phyloP scores from a whole-genome alignment of 805 yeast genomes.

The Saccharomyces eubayanus region DNA sequence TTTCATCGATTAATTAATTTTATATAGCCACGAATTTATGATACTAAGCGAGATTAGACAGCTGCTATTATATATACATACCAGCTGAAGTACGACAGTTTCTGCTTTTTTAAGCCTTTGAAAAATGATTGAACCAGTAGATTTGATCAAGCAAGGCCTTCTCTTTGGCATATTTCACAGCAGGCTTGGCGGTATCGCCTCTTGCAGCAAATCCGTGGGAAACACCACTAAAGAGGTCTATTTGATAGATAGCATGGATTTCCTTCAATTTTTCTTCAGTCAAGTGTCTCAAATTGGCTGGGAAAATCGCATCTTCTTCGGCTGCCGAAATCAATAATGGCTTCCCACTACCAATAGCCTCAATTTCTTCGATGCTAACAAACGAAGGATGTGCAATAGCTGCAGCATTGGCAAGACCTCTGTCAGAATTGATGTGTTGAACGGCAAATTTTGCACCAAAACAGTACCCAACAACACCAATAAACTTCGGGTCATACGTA shows the following conservation, averaged over 20 bases:
- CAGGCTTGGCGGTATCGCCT: conserved; percentile 55
- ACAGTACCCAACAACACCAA: conserved; percentile 70
- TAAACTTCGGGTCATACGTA: conserved; percentile 39
- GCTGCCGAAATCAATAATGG: conserved; percentile 73
- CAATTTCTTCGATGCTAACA: conserved; percentile 56
- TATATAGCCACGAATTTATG: background rate
- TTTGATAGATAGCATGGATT: conserved; percentile 47
- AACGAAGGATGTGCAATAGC: conserved; percentile 84
- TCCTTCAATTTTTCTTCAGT: conserved; percentile 53
- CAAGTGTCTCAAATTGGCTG: conserved; percentile 52
- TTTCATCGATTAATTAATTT: background rate
- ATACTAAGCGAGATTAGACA: background rate
- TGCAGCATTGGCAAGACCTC: conserved; percentile 44
- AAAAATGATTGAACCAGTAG: conserved; percentile 19
- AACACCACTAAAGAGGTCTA: conserved; percentile 55
- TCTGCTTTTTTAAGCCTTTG: background rate
- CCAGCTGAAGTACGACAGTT: background rate
- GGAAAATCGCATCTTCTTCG: conserved; percentile 55
- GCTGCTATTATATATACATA: background rate
- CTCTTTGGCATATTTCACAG: conserved; percentile 55
- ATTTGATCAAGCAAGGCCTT: conserved; percentile 43
- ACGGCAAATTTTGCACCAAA: conserved; percentile 71
- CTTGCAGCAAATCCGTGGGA: conserved; percentile 74
- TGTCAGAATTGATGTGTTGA: conserved; percentile 35
- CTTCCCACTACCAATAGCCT: conserved; percentile 38